Conservation (phyloP, 768 basidiomycete species). For the Naganishia friedmannii region DNA sequence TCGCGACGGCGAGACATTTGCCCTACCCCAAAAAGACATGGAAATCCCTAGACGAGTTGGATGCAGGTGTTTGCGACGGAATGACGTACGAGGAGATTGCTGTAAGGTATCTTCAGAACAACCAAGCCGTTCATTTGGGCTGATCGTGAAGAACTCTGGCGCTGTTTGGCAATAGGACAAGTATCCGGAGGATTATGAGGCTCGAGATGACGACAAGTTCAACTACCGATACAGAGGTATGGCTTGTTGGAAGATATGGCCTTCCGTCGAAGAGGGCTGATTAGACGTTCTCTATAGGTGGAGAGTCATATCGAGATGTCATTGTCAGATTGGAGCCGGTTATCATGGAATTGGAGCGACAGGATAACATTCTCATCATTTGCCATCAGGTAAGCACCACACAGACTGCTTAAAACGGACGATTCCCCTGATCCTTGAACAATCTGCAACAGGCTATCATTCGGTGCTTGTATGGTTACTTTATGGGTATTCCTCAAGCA, state of each 20-base stretch:
- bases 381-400: conserved; percentile 84
- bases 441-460: conserved; percentile 56
- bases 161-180: conserved; percentile 59
- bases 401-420: background rate
- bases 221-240: conserved; percentile 90
- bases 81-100: conserved; percentile 99
- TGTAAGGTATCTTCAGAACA: conserved; percentile 55
- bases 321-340: conserved; percentile 92
- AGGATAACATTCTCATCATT: conserved; percentile 93
- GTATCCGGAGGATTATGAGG: conserved; percentile 97
- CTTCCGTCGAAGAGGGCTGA: background rate
- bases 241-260: background rate
- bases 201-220: conserved; percentile 98
- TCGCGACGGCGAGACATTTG: conserved; percentile 78
- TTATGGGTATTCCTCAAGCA: conserved; percentile 74
- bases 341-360: conserved; percentile 98
- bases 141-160: background rate
- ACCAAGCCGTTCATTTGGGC: background rate
- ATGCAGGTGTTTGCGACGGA: conserved; percentile 97
- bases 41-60: conserved; percentile 97
- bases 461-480: conserved; percentile 77
- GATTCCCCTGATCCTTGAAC: conserved; percentile 56
- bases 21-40: conserved; percentile 90
- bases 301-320: conserved; percentile 97
- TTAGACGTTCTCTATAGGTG: conserved; percentile 54